Evolutionary conservation across 176 grass and related monocot genomes (phyloP), one percentile per base, ranked within the genome.

Genomic region (Cenchrus fungigraminus): DNA sequence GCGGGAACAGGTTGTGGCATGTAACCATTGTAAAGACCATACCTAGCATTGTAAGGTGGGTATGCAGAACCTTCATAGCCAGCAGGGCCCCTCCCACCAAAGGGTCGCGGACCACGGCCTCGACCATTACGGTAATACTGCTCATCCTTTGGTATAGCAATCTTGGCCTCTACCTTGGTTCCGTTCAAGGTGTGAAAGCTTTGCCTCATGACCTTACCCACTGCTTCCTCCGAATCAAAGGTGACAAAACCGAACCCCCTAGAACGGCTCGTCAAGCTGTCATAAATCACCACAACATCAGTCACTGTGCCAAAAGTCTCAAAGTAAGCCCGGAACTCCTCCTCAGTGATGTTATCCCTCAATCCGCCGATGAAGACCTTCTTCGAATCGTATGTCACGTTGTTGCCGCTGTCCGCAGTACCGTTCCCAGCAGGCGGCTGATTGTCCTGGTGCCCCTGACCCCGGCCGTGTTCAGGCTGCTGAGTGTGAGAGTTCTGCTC

Each of bases 201-300:
- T 6, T 89, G 80, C 22, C 84, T 71, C 83, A 95, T 85, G 56
- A 93, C 91, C 70, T 88, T 92, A 9, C 34, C 71, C 4, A 93
- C 89, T 3, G 93, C 79, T 58, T 93, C 93, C 16, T 90, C 83
- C 0, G 91, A 93, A 40, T 91, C 89, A 50, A 98, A 98, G 31
- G 95, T 98, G 40, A 98, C 87, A 13, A 98, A 98, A 8, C 95
- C 95, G 70, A 98, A 98, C 11, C 95, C 95, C 17, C 93, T 89
- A 0, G 95, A 89, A 37, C 85, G 81, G 70, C 68, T 91, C 12
- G 89, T 95, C 73, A 70, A 12, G 69, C 89, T 92, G 73, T 95
- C 91, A 25, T 91, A 93, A n/a, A 98, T 95, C 45, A 98, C 91
- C 17, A 90, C 91, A 0, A 82, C 87, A 87, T 98, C 95, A 0